A percentile compares a stretch with the other conserved stretches of the same genome.
phyloP scores from a whole-genome alignment of 208 protist genomes.

The Acanthamoeba rhysodes region DNA sequence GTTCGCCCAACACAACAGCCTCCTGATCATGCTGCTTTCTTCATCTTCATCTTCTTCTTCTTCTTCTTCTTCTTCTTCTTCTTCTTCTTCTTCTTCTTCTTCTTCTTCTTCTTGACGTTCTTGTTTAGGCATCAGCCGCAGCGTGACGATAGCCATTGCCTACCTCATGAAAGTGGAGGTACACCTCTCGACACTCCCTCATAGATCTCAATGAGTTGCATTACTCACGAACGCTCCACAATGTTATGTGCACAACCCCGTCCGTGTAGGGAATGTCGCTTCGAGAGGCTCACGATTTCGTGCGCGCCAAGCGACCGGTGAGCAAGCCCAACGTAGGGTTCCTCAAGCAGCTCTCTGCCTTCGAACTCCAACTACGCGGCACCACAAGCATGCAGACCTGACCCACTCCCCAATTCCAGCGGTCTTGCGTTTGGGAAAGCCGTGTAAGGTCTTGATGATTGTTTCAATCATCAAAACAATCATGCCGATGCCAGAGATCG shows the following conservation, averaged over 20 bases:
- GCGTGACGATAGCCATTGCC: constrained; percentile 7
- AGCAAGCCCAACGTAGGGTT: constrained; percentile 39
- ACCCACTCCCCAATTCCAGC: neutral
- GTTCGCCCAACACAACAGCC: neutral
- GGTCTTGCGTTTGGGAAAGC: too few relatives aligned
- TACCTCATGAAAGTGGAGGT: constrained; percentile 15
- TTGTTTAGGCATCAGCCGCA: neutral
- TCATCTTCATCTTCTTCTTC: too few relatives aligned
- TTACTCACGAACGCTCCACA: too few relatives aligned
- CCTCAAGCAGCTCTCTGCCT: constrained; percentile 30
- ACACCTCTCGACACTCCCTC: neutral
- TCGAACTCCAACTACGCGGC: neutral
- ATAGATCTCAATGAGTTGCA: neutral
- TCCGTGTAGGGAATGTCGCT: neutral
- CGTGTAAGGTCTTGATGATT: too few relatives aligned
- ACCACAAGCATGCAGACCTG: constrained; percentile 14
- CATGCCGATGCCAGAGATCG: too few relatives aligned
- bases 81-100: too few relatives aligned
- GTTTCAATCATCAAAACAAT: too few relatives aligned
- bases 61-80: too few relatives aligned
- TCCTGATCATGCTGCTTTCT: neutral
- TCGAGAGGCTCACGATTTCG: constrained; percentile 14
- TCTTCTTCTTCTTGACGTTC: neutral
- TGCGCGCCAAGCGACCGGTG: neutral
- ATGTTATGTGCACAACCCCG: too few relatives aligned